Base-by-base conservation (phyloP, 106 monocot species). In the Cymbidium sinense region DNA sequence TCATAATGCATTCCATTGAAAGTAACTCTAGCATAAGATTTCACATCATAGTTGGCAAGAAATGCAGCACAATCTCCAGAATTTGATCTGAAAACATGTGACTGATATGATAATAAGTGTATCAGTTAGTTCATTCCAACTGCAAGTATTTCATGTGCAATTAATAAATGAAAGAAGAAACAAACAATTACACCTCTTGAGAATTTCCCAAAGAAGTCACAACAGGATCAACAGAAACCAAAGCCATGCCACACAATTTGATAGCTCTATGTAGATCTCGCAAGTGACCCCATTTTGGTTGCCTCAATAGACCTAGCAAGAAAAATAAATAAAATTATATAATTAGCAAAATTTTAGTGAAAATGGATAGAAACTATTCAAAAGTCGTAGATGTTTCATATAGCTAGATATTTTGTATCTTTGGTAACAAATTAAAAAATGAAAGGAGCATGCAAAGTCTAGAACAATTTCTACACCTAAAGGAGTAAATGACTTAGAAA, bases 251-350 rank as follows among this genome's bases (percentile, higher is more conserved):
- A 83, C 90, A 99, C 20, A 90, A 74, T 76, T 99, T 99, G 58
- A 99, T 92, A 31, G 92, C 88, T 86, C 80, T 91, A 72, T 99
- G 98, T 23, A 99, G 76, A 73, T 99, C 94, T 81, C 82, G 92
- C 87, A 99, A 87, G 80, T 99, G 98, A 29, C 94, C 98, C 98
- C 94, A 99, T 81, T 92, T 99, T 54, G 94, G 98, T 58, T 99
- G 86, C 61, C 98, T 95, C 52, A 89, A 27, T 34, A 99, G 69
- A 69, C 98, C 98, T 99, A 77, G 17, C 20, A 76, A 80, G 23
- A 5, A 69, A 47, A 69, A 25, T 25, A 25, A 62, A 23, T 28
- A 7, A 27, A 62, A 11, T 62, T 62, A 7, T 25, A 62, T n/a
- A 62, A 23, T 8, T 62, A 25, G 7, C 61, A 62, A 7, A 62